phyloP scores from a whole-genome alignment of 306 rosid species.

The Potentilla sterilis region DNA sequence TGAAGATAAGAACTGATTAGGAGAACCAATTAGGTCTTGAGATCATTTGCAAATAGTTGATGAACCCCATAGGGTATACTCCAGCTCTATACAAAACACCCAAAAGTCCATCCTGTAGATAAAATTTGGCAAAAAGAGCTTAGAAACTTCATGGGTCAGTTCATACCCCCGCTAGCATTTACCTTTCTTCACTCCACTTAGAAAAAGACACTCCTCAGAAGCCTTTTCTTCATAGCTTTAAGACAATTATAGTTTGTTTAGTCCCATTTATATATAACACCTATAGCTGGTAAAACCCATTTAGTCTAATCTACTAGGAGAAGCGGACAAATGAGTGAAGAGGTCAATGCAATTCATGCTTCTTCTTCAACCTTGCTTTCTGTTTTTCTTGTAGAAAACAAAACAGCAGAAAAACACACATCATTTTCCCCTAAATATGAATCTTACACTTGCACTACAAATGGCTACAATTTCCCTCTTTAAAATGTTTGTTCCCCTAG shows the following conservation, averaged over 20 bases:
- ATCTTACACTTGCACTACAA: constrained; percentile 33
- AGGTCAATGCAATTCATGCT: constrained; percentile 49
- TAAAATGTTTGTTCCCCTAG: constrained; percentile 37
- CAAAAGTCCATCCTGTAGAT: constrained; percentile 9
- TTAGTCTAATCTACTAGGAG: constrained; percentile 23
- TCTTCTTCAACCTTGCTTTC: constrained; percentile 24
- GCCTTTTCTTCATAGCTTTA: constrained; percentile 14
- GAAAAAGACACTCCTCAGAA: constrained; percentile 27
- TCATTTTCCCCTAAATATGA: constrained; percentile 27
- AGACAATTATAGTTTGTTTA: constrained; percentile 6
- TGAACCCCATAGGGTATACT: not conserved
- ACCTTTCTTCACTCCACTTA: constrained; percentile 38
- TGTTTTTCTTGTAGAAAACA: constrained; percentile 28
- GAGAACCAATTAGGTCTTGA: not conserved
- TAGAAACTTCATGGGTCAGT: constrained; percentile 33
- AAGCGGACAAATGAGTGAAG: constrained; percentile 43
- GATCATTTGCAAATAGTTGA: not conserved
- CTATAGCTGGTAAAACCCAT: constrained; percentile 39
- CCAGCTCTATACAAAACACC: constrained; percentile 7
- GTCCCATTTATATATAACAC: constrained; percentile 27
- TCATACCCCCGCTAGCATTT: constrained; percentile 17
- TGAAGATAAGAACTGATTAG: constrained; percentile 9
- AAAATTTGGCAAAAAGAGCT: constrained; percentile 14
- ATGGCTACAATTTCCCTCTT: constrained; percentile 29
- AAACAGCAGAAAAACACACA: constrained; percentile 20